Percentiles rank a stretch among this genome's conserved stretches.
Conservation (phyloP, 1,139 yeast species). For the Yamadazyma conglobata region DNA sequence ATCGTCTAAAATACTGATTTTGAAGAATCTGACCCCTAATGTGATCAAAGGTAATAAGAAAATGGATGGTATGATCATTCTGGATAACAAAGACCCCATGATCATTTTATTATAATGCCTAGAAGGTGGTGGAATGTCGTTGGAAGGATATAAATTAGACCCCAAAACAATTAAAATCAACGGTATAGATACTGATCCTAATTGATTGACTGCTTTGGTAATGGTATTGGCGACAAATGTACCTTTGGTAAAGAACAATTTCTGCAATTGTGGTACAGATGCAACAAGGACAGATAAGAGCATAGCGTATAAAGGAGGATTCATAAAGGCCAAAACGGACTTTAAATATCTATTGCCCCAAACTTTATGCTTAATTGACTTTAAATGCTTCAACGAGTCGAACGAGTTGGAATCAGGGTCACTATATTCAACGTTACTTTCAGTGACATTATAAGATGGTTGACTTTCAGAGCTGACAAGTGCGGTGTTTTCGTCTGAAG, state of each 20-base stretch:
- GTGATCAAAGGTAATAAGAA: constrained; percentile 68
- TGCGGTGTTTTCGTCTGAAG: too few species aligned
- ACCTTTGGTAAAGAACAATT: constrained; percentile 54
- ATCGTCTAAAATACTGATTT: constrained; percentile 72
- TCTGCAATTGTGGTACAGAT: constrained; percentile 66
- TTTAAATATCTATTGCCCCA: constrained; percentile 5
- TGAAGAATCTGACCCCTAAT: constrained; percentile 58
- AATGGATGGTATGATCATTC: constrained; percentile 76
- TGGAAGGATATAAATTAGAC: constrained; percentile 66
- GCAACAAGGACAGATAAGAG: constrained; percentile 79
- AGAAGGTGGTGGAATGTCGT: constrained; percentile 63
- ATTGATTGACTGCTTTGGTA: constrained; percentile 69
- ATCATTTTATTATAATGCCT: constrained; percentile 58
- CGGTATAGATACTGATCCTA: constrained; percentile 90
- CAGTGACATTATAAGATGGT: constrained; percentile 1
- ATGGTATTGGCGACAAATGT: constrained; percentile 71
- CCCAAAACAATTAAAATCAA: constrained; percentile 71
- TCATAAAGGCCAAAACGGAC: constrained; percentile 51
- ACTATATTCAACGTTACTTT: constrained; percentile 6
- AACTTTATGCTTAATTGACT: background rate
- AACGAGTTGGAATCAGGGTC: constrained; percentile 6
- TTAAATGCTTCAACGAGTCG: background rate
- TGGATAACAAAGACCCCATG: constrained; percentile 62
- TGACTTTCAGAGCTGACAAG: too few species aligned
- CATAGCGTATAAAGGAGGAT: constrained; percentile 96